Evolutionary conservation across 1,139 yeast genomes (phyloP), one percentile per base, ranked within the genome.

Genomic region (Starmera stellimalicola): DNA sequence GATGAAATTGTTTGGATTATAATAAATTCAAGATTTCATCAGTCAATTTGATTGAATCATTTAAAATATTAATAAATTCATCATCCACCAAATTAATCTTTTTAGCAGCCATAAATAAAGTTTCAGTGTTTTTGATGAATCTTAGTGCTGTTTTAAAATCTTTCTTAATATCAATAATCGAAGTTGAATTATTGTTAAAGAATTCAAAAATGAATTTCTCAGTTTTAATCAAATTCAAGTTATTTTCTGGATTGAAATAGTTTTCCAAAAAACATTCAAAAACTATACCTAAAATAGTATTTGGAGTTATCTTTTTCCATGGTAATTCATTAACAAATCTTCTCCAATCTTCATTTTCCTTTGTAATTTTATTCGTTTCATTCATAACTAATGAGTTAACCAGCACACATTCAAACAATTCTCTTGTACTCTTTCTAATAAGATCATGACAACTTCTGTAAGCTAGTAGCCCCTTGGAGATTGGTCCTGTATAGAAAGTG

Each of bases 391-490:
- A 68, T 36, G 67, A 65, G 32, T 75, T 74, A 53, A 65, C 70
- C 42, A 65, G 54, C 39, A 60, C 69, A 34, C 66, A 68, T 46
- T 77, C 83, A 28, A 77, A 54, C 11, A 77, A 57, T 43, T 76
- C 76, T 37, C 74, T 68, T 30, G 77, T 54, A 32, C 67, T 66
- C 15, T 57, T 57, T 25, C 68, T 65, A 32, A 81, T 58, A 34
- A 72, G 70, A 37, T 74, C 68, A 33, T 79, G 55, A 38, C 77
- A 76, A 12, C 87, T 78, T 50, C 91, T 70, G 52, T 80, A 82
- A 29, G 72, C 65, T 36, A 80, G 60, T 25, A 82, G 62, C 34
- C 69, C 66, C 40, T 80, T 67, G 17, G 83, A 79, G 29, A 81
- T 62, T 5, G 91, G 88, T 0, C 91, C 91, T 37, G 73, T 72